phyloP scores from a whole-genome alignment of 441 rosid species.

The Erodium texanum region DNA sequence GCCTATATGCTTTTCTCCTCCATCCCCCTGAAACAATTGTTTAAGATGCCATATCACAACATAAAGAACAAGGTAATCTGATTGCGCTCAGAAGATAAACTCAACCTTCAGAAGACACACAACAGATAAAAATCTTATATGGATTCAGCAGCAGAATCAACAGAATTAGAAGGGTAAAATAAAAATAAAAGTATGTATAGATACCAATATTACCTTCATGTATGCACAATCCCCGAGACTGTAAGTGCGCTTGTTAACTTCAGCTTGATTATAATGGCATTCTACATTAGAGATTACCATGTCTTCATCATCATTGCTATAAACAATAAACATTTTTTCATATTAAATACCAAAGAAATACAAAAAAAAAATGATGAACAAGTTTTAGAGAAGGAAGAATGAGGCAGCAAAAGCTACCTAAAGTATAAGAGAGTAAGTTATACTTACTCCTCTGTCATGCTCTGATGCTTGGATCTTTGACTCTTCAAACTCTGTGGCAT shows the following conservation, averaged over 20 bases:
- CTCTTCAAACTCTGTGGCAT: constrained; percentile 38
- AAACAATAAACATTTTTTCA: constrained; percentile 6
- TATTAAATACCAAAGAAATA: constrained; percentile 19
- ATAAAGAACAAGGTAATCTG: constrained; percentile 2
- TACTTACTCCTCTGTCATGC: constrained; percentile 41
- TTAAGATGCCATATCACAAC: constrained; percentile 8
- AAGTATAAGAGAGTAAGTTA: constrained; percentile 20
- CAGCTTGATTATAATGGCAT: constrained; percentile 77
- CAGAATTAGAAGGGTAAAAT: neutral
- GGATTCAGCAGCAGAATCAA: neutral
- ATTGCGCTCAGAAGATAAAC: neutral
- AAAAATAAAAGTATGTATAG: neutral
- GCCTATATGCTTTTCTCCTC: constrained; percentile 20
- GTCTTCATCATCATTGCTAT: constrained; percentile 69
- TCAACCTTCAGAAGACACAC: neutral
- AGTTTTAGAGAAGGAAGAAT: constrained; percentile 1
- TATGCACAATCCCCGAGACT: constrained; percentile 70
- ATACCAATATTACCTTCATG: constrained; percentile 43
- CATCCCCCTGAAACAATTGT: constrained; percentile 48
- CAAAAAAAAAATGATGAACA: constrained; percentile 9
- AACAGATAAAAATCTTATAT: neutral
- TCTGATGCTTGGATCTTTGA: constrained; percentile 32
- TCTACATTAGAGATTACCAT: constrained; percentile 66
- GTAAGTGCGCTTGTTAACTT: constrained; percentile 38
- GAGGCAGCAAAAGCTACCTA: constrained; percentile 16